Evolutionary conservation across 164 flowering plant species (phyloP).

Genomic region (Akebia trifoliata): DNA sequence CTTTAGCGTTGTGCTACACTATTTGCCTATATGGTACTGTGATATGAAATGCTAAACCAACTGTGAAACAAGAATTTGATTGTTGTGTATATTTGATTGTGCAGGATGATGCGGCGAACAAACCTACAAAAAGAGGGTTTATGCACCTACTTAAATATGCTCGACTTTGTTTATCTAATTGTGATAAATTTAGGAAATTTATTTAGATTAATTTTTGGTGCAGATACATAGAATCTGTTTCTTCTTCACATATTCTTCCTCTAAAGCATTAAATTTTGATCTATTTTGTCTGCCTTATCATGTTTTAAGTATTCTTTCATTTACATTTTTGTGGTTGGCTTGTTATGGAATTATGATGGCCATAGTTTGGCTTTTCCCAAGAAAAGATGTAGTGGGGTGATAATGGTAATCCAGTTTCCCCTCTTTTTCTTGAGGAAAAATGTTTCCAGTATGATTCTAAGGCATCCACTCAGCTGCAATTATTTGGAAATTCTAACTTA

Average conservation of each 20-base stretch:
- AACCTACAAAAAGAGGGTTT: no score
- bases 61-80: no score
- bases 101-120: no score
- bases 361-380: slow-evolving; percentile 19
- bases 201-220: neutral
- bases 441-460: slow-evolving; percentile 40
- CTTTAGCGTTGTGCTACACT: no score
- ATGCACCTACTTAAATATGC: no score
- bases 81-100: no score
- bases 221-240: slow-evolving; percentile 6
- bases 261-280: neutral
- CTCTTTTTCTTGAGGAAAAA: no score
- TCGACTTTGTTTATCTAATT: no score
- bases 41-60: no score
- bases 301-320: neutral
- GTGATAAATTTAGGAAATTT: neutral
- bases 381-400: slow-evolving; percentile 69
- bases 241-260: neutral
- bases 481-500: slow-evolving; percentile 58
- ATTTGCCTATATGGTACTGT: no score
- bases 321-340: neutral
- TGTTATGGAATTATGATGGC: neutral
- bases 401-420: slow-evolving; percentile 32
- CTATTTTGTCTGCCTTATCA: neutral
- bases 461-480: slow-evolving; percentile 59